Conservation (phyloP, 441 rosid genomes). For the Jatropha multifida region DNA sequence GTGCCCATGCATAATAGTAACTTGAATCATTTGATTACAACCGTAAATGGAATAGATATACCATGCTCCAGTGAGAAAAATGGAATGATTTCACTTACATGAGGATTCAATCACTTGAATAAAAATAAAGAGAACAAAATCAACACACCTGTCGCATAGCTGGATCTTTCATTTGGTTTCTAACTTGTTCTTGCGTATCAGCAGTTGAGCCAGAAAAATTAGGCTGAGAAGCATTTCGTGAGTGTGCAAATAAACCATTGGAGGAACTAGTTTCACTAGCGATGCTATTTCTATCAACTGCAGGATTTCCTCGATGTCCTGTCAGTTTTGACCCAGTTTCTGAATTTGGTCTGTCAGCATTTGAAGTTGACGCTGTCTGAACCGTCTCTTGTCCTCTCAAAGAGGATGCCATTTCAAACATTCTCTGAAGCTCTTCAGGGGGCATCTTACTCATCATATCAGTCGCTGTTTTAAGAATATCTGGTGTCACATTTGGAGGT, state of each 20-base stretch:
- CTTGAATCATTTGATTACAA: neutral
- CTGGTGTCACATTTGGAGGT: constrained; percentile 68
- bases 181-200: constrained; percentile 84
- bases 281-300: constrained; percentile 33
- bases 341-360: constrained; percentile 26
- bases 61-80: neutral
- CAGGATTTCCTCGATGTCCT: constrained; percentile 32
- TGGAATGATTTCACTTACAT: neutral
- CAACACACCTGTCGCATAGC: constrained; percentile 73
- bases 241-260: constrained; percentile 35
- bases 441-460: constrained; percentile 83
- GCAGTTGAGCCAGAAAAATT: constrained; percentile 52
- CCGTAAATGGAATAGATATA: neutral
- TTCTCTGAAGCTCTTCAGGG: constrained; percentile 74
- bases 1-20: neutral
- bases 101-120: neutral
- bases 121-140: neutral
- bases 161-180: constrained; percentile 93
- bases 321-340: constrained; percentile 27
- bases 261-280: constrained; percentile 52
- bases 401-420: constrained; percentile 82
- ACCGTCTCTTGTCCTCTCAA: constrained; percentile 39
- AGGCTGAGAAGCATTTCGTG: constrained; percentile 43
- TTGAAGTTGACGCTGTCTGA: constrained; percentile 39
- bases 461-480: constrained; percentile 78